These are phyloP conservation scores for Cucumis melo DNA, from an alignment of 306 rosid genomes.

Conservation along the genomic window DNA sequence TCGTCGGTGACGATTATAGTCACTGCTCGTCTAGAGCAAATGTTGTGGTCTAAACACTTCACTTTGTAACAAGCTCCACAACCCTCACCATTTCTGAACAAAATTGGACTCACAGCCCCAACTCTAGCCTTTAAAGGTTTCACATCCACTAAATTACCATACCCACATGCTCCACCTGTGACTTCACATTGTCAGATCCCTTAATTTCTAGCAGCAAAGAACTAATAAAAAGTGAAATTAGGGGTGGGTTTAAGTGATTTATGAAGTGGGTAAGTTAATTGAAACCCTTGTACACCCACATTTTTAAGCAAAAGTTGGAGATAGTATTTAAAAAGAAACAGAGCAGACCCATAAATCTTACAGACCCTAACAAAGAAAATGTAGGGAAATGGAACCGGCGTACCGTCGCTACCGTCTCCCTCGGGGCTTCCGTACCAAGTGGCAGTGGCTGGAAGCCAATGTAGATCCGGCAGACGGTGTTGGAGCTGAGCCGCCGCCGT, in stretches of 20 bases:
- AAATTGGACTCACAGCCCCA: slow-evolving; percentile 64
- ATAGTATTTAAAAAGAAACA: neutral
- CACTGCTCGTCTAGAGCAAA: slow-evolving; percentile 71
- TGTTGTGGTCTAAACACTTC: slow-evolving; percentile 50
- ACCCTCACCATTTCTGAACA: slow-evolving; percentile 75
- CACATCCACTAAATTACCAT: slow-evolving; percentile 66
- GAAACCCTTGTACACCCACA: neutral
- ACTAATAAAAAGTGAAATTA: neutral
- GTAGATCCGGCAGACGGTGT: slow-evolving; percentile 20
- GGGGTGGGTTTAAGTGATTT: neutral
- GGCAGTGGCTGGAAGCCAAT: slow-evolving; percentile 71
- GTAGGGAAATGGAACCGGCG: neutral
- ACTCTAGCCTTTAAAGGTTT: slow-evolving; percentile 79
- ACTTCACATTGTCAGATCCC: neutral
- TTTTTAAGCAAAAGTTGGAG: neutral
- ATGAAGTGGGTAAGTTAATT: neutral
- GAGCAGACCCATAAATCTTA: neutral
- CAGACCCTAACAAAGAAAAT: neutral
- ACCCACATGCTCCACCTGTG: slow-evolving; percentile 93
- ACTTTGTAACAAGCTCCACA: slow-evolving; percentile 90
- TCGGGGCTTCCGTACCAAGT: slow-evolving; percentile 94
- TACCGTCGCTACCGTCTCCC: slow-evolving; percentile 96
- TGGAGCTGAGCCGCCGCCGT: slow-evolving; percentile 15
- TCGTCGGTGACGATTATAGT: slow-evolving; percentile 75
- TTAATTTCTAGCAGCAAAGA: neutral